phyloP scores from a whole-genome alignment of 2,329 filamentous ascomycete species.

The Claviceps purpurea region DNA sequence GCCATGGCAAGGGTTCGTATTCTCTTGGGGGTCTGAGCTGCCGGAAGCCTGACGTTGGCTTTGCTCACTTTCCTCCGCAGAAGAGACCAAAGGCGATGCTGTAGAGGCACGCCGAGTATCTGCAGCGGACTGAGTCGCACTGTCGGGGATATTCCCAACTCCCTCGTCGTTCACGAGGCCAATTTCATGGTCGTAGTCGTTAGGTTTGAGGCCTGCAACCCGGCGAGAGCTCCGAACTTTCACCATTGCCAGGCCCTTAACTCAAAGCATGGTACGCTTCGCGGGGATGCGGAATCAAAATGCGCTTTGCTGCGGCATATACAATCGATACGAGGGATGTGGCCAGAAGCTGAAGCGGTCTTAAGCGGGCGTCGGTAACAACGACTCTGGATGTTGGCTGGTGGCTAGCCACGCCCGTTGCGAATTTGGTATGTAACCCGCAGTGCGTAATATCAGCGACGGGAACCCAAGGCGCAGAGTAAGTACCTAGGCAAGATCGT shows the following conservation, averaged over 20 bases:
- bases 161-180: conserved; percentile 45
- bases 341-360: neutral
- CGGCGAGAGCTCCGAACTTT: conserved; percentile 39
- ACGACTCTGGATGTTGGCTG: neutral
- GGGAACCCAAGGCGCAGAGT: too few species aligned
- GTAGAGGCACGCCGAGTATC: conserved; percentile 3
- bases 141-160: conserved; percentile 9
- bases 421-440: too few species aligned
- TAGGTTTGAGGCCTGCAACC: conserved; percentile 38
- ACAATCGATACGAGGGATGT: neutral
- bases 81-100: conserved; percentile 7
- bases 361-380: neutral
- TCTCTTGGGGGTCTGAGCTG: neutral
- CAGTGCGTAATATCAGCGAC: too few species aligned
- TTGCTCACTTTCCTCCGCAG: conserved; percentile 1
- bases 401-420: neutral
- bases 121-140: conserved; percentile 6
- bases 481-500: too few species aligned
- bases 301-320: neutral
- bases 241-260: conserved; percentile 14
- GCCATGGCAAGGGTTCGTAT: neutral
- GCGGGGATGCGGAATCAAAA: neutral
- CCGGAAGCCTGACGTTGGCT: neutral
- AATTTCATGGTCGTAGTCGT: conserved; percentile 60
- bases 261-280: conserved; percentile 10